A percentile compares a stretch with the other conserved stretches of the same genome.
These are phyloP conservation scores for Erysiphe pulchra DNA, from an alignment of 2,329 filamentous ascomycete species.

Conservation along the genomic window DNA sequence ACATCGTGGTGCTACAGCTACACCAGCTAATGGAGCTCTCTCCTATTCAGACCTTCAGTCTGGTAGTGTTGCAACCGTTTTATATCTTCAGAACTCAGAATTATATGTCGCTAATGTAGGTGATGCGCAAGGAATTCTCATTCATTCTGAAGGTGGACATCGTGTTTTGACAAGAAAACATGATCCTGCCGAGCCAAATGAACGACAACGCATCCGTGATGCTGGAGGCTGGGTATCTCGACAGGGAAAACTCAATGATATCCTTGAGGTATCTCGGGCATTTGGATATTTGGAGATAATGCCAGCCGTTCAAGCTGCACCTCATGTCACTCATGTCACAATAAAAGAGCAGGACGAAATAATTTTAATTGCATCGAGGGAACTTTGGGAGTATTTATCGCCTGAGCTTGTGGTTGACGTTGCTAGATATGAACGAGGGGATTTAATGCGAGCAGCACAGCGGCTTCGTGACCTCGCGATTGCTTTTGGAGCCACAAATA, in stretches of 20 bases:
- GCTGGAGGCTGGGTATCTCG: constrained; percentile 90
- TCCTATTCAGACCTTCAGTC: constrained; percentile 75
- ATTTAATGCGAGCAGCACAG: constrained; percentile 86
- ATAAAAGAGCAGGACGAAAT: constrained; percentile 81
- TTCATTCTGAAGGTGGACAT: constrained; percentile 66
- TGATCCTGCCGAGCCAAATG: constrained; percentile 64
- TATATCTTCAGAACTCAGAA: constrained; percentile 74
- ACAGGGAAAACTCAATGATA: constrained; percentile 79
- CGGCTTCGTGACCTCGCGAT: constrained; percentile 88
- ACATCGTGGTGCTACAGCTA: constrained; percentile 42
- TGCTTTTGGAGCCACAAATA: constrained; percentile 76
- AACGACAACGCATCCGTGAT: constrained; percentile 73
- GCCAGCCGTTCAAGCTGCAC: constrained; percentile 77
- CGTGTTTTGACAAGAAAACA: constrained; percentile 74
- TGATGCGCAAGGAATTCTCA: constrained; percentile 84
- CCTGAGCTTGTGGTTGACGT: constrained; percentile 83
- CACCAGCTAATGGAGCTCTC: constrained; percentile 52
- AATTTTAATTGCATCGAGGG: constrained; percentile 69
- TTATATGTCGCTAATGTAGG: constrained; percentile 89
- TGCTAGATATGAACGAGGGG: constrained; percentile 58
- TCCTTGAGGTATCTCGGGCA: constrained; percentile 72
- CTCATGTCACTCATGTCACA: constrained; percentile 52
- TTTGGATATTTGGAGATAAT: constrained; percentile 89
- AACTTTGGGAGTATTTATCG: constrained; percentile 85
- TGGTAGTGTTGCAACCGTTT: constrained; percentile 73